Evolutionary conservation across 1,284 basidiomycete genomes (phyloP), one percentile per base, ranked within the genome.

Genomic region (Moesziomyces globuligerus): DNA sequence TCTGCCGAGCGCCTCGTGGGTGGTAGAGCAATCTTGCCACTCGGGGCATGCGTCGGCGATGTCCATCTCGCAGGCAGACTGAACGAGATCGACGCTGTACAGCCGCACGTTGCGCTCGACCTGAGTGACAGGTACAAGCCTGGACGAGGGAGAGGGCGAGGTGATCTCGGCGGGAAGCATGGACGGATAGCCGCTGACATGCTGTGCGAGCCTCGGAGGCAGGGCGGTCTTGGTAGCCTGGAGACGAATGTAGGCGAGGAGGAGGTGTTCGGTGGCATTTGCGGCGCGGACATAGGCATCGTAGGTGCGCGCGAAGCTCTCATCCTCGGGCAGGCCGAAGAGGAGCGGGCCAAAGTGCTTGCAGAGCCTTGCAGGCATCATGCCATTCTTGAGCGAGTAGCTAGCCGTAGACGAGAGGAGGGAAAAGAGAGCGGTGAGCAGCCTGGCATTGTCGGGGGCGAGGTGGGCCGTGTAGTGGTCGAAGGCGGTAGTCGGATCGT

Each of bases 261-360:
- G 48, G 5, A 82, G 66, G 47, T 82, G 80, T 52, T 81, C 79
- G 4, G 77, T 72, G 1, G 80, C 80, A 43, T 82, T 81, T 47
- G 70, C 66, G 15, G 72, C 78, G 20, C 74, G 66, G 13, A 79
- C 60, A 24, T 65, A 82, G 5, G 73, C 73, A 29, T 76, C 72
- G 51, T 82, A 82, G 23, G 80, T 82, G 7, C 75, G 56, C 1
- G 65, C 69, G 41, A 82, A 82, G 9, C 73, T 71, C 37, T 80
- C 80, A 52, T 82, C 80, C 37, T 82, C 80, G 0, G 80, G 80
- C 40, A 81, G 46, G 3, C 80, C 80, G 41, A 82, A 82, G 26
- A 82, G 54, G 40, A 80, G 47, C 23, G 61, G 43, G 10, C 80
- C 79, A 44, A 82, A 79, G 41, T 71, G 58, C 42, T 78, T 76